These are phyloP conservation scores for Penicillium tannophilum DNA, from an alignment of 495 filamentous ascomycete genomes.

Conservation along the genomic window DNA sequence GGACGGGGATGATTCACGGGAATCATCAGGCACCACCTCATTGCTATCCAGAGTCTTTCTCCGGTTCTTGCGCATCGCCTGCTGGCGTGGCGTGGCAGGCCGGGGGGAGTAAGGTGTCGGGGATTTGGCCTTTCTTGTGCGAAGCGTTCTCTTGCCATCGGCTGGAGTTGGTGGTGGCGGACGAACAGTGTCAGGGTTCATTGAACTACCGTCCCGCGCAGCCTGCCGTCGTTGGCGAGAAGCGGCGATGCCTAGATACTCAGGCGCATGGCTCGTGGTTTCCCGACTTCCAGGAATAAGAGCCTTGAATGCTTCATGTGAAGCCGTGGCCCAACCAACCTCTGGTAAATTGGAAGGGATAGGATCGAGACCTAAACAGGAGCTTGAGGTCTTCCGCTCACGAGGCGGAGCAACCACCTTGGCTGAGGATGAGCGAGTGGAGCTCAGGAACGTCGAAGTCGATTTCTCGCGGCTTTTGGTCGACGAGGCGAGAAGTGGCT, in stretches of 20 bases:
- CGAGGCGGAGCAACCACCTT: conserved; percentile 65
- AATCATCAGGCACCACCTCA: conserved; percentile 41
- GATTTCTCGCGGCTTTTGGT: conserved; percentile 54
- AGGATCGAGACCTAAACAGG: conserved; percentile 34
- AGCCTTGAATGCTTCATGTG: conserved; percentile 77
- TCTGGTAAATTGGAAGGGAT: conserved; percentile 70
- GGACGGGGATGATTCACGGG: conserved; percentile 44
- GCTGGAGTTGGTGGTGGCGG: conserved; percentile 41
- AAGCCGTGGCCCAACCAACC: conserved; percentile 80
- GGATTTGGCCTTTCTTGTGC: conserved; percentile 67
- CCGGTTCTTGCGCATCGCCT: conserved; percentile 52
- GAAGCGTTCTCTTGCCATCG: conserved; percentile 67
- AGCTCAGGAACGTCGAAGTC: conserved; percentile 67
- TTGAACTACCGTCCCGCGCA: conserved; percentile 24
- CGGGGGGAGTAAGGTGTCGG: conserved; percentile 42
- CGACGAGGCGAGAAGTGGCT: conserved; percentile 53
- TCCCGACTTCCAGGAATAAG: conserved; percentile 75
- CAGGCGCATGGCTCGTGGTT: conserved; percentile 69
- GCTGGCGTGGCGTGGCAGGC: conserved; percentile 52
- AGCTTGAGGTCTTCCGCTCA: conserved; percentile 50
- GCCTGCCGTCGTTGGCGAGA: conserved; percentile 62
- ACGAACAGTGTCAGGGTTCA: conserved; percentile 18
- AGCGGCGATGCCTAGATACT: conserved; percentile 73
- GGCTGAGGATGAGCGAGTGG: conserved; percentile 77
- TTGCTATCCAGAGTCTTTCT: conserved; percentile 66